phyloP scores from a whole-genome alignment of 1,284 basidiomycete species.

The Bjerkandera adusta region DNA sequence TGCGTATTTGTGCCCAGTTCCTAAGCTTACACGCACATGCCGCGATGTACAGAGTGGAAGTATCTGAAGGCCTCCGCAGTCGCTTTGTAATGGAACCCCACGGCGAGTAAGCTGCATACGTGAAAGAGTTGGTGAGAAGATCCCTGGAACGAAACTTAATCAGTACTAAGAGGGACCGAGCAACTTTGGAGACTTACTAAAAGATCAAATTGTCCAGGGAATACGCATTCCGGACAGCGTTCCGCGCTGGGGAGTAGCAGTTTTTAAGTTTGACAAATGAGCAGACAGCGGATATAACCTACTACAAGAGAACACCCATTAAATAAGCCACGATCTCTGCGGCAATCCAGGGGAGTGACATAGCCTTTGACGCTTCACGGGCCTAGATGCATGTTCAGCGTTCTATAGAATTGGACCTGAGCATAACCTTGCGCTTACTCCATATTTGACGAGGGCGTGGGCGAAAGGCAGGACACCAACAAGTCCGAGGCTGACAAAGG shows the following conservation, averaged over 20 bases:
- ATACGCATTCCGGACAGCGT: background rate
- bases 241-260: background rate
- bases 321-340: background rate
- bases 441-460: background rate
- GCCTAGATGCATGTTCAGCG: background rate
- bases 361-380: background rate
- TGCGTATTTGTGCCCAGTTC: background rate
- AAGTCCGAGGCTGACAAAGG: background rate
- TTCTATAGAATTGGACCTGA: background rate
- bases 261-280: background rate
- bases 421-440: background rate
- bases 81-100: background rate
- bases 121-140: slow-evolving; percentile 5
- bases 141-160: background rate
- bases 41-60: background rate
- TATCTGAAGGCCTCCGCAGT: background rate
- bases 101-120: slow-evolving; percentile 1
- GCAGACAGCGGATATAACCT: background rate
- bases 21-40: background rate
- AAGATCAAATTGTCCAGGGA: background rate
- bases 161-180: background rate
- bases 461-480: background rate
- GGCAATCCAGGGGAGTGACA: background rate
- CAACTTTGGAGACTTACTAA: background rate
- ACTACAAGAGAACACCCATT: slow-evolving; percentile 1